These are phyloP conservation scores for Pseudocercospora musae DNA, from an alignment of 2,329 filamentous ascomycete genomes.

Conservation along the genomic window DNA sequence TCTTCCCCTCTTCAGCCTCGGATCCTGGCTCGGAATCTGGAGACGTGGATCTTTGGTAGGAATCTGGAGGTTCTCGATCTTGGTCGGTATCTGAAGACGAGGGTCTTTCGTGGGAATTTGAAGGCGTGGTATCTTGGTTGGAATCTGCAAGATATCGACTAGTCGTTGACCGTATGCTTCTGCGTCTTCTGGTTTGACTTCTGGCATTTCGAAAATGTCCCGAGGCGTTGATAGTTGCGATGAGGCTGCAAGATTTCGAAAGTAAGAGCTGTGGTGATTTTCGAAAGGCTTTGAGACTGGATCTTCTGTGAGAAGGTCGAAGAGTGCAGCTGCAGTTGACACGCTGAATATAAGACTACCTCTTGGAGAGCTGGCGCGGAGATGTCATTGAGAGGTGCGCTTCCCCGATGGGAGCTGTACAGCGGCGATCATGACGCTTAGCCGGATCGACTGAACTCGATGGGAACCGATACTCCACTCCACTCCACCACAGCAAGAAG, in stretches of 20 bases:
- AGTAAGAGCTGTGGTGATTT: background rate
- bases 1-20: background rate
- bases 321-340: background rate
- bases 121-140: constrained; percentile 1
- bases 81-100: constrained; percentile 3
- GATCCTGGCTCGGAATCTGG: constrained; percentile 3
- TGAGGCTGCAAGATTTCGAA: background rate
- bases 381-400: background rate
- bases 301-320: background rate
- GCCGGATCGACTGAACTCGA: background rate
- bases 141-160: background rate
- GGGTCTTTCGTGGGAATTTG: constrained; percentile 1
- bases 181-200: background rate
- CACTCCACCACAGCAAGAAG: background rate
- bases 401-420: background rate
- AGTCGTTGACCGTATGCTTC: constrained; percentile 3
- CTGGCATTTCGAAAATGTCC: background rate
- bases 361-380: background rate
- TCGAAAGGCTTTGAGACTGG: background rate
- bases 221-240: background rate
- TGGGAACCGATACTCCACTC: background rate
- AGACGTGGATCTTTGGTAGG: constrained; percentile 1
- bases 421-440: background rate
- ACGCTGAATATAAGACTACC: background rate
- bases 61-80: background rate